A percentile compares a stretch with the other conserved stretches of the same genome.
These are phyloP conservation scores for Candida pseudocylindracea DNA, from an alignment of 1,139 yeast species.

Conservation along the genomic window DNA sequence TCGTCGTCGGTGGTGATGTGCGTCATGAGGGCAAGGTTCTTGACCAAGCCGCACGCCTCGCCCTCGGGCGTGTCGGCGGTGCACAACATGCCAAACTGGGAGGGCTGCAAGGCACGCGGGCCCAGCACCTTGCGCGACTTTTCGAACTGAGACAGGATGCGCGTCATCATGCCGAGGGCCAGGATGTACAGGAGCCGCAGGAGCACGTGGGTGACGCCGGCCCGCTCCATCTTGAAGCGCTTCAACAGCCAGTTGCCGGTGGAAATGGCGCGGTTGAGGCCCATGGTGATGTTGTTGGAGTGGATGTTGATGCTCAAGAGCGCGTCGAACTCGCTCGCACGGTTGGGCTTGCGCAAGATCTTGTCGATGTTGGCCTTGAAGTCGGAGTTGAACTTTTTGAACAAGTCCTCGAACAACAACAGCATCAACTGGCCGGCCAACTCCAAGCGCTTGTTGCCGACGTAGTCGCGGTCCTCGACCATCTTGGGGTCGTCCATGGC, in stretches of 20 bases:
- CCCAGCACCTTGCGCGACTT: constrained; percentile 96
- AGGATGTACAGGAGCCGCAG: constrained; percentile 81
- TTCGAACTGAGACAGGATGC: constrained; percentile 95
- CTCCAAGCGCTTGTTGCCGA: constrained; percentile 93
- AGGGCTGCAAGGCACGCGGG: constrained; percentile 97
- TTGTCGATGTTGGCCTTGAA: constrained; percentile 90
- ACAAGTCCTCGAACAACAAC: constrained; percentile 81
- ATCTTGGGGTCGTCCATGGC: constrained; percentile 86
- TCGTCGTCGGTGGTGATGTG: constrained; percentile 98
- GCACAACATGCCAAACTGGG: constrained; percentile 97
- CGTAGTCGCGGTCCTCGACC: constrained; percentile 97
- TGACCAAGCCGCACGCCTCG: constrained; percentile 98
- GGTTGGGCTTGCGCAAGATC: constrained; percentile 76
- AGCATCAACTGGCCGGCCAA: constrained; percentile 96
- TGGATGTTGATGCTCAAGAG: constrained; percentile 72
- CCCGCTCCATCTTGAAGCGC: constrained; percentile 98
- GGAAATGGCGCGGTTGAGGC: constrained; percentile 87
- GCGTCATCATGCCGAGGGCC: constrained; percentile 98
- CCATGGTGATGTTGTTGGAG: constrained; percentile 81
- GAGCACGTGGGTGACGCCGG: constrained; percentile 95
- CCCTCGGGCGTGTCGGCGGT: constrained; percentile 99
- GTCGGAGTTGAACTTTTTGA: constrained; percentile 85
- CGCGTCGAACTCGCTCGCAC: constrained; percentile 93
- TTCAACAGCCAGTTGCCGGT: constrained; percentile 98
- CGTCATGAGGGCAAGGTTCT: constrained; percentile 92